Evolutionary conservation across 768 basidiomycete genomes (phyloP).

Genomic region (Panaeolus papilionaceus): DNA sequence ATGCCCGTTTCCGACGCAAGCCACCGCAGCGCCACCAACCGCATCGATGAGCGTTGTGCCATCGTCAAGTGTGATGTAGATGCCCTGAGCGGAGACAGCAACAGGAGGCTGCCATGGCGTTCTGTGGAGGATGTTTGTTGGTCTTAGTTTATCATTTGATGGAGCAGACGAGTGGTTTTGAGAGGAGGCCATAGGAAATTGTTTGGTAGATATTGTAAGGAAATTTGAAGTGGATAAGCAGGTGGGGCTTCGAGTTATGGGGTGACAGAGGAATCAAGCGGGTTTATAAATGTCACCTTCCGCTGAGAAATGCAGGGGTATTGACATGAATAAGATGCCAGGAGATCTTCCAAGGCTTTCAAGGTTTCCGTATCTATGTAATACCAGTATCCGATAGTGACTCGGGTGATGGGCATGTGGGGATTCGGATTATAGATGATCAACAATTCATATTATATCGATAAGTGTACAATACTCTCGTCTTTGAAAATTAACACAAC

Average conservation of each 20-base stretch:
- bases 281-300: background rate
- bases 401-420: constrained; percentile 2
- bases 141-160: constrained; percentile 10
- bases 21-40: constrained; percentile 86
- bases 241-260: background rate
- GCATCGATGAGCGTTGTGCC: constrained; percentile 77
- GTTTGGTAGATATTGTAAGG: background rate
- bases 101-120: constrained; percentile 79
- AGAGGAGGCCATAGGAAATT: constrained; percentile 7
- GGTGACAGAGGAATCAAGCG: background rate
- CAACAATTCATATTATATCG: background rate
- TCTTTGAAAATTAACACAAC: background rate
- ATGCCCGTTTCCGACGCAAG: constrained; percentile 78
- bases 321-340: background rate
- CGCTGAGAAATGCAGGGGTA: too few species aligned
- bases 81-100: constrained; percentile 68
- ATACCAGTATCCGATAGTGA: background rate
- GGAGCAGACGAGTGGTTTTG: constrained; percentile 26
- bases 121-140: constrained; percentile 59
- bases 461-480: background rate
- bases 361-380: background rate
- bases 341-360: background rate
- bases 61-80: constrained; percentile 74
- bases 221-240: background rate
- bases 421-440: constrained; percentile 10